These are phyloP conservation scores for Trichoderma sp. DNA, from an alignment of 2,329 filamentous ascomycete species.

Conservation along the genomic window DNA sequence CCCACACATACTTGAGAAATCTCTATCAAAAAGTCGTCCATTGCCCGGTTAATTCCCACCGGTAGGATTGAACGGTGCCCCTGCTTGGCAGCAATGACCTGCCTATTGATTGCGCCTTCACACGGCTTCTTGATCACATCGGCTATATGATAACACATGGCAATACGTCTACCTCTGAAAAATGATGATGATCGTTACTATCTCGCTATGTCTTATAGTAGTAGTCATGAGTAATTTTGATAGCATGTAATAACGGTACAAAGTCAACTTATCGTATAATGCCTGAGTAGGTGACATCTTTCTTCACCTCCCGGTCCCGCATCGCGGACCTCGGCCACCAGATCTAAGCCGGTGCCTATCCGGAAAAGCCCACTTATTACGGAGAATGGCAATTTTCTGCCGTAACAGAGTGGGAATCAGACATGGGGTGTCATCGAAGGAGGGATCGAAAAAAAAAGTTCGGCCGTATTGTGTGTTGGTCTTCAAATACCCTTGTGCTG, in stretches of 20 bases:
- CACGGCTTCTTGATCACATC: not conserved
- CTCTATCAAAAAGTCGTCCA: not conserved
- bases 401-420: not conserved
- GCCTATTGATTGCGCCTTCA: not conserved
- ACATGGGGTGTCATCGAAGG: not conserved
- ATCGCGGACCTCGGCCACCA: slow-evolving; percentile 7
- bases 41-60: slow-evolving; percentile 11
- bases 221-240: not conserved
- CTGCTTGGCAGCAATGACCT: not conserved
- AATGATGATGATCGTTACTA: not conserved
- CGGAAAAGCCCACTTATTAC: slow-evolving; percentile 2
- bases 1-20: not conserved
- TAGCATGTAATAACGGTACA: not conserved
- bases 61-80: not conserved
- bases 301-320: not conserved
- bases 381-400: slow-evolving; percentile 5
- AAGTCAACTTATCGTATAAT: not conserved
- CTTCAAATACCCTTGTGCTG: slow-evolving; percentile 2
- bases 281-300: not conserved
- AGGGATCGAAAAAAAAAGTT: not conserved
- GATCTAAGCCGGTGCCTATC: slow-evolving; percentile 1
- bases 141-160: not conserved
- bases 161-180: not conserved
- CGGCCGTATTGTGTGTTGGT: not conserved
- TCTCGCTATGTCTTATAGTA: not conserved